These are phyloP conservation scores for Apium graveolens DNA, from an alignment of 129 eudicot genomes.

Conservation along the genomic window DNA sequence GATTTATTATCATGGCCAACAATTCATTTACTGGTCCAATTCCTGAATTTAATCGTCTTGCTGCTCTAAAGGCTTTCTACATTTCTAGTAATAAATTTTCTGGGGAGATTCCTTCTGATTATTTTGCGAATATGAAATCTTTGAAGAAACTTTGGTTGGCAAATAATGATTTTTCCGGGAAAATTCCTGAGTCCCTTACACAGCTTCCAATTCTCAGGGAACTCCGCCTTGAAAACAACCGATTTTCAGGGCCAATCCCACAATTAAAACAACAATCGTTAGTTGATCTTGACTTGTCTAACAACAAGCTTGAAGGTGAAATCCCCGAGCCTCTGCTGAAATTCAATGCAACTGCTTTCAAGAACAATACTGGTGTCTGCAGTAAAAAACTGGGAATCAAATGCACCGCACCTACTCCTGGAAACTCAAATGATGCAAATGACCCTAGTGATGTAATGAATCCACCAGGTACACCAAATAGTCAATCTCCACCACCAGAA, in stretches of 20 bases:
- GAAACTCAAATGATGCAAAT: background rate
- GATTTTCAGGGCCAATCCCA: constrained; percentile 57
- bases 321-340: constrained; percentile 45
- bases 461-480: background rate
- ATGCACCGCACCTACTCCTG: constrained; percentile 19
- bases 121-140: constrained; percentile 37
- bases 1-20: constrained; percentile 38
- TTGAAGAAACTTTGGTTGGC: constrained; percentile 58
- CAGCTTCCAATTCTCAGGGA: constrained; percentile 34
- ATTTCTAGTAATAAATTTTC: constrained; percentile 39
- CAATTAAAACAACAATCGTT: constrained; percentile 29
- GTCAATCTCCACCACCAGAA: background rate
- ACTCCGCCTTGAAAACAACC: constrained; percentile 40
- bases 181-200: constrained; percentile 43
- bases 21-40: constrained; percentile 58
- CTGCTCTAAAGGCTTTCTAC: constrained; percentile 39
- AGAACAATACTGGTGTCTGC: constrained; percentile 46
- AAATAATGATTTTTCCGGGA: constrained; percentile 49
- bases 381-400: constrained; percentile 28
- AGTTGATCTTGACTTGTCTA: constrained; percentile 33
- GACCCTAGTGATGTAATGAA: background rate
- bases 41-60: constrained; percentile 53
- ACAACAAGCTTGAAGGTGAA: constrained; percentile 54
- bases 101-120: constrained; percentile 53
- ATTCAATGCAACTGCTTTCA: constrained; percentile 34